These are phyloP conservation scores for Salix dunnii DNA, from an alignment of 345 rosid genomes.

Conservation along the genomic window DNA sequence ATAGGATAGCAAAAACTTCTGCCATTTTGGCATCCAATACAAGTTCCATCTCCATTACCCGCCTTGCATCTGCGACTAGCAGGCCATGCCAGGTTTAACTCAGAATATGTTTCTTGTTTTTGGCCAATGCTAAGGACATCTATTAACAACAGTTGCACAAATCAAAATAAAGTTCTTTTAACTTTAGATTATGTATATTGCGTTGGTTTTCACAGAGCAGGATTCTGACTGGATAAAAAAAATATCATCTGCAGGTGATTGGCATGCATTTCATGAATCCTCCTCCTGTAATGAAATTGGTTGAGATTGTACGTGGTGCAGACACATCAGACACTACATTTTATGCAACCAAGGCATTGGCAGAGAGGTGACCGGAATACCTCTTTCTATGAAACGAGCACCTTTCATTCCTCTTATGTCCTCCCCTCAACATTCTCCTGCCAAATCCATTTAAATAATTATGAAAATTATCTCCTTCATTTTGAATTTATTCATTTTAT, in stretches of 20 bases:
- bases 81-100: slow-evolving; percentile 65
- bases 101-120: slow-evolving; percentile 3
- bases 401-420: background rate
- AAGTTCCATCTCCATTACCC: slow-evolving; percentile 87
- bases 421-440: background rate
- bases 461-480: background rate
- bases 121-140: background rate
- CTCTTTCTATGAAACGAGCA: background rate
- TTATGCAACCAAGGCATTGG: slow-evolving; percentile 53
- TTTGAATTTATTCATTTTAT: background rate
- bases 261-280: slow-evolving; percentile 99
- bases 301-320: slow-evolving; percentile 84
- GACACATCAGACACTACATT: slow-evolving; percentile 81
- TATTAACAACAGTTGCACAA: background rate
- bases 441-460: background rate
- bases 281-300: slow-evolving; percentile 91
- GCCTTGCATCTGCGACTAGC: slow-evolving; percentile 67
- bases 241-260: slow-evolving; percentile 48
- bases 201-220: too few relatives aligned
- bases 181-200: too few relatives aligned
- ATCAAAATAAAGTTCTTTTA: background rate
- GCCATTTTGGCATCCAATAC: slow-evolving; percentile 87
- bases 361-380: slow-evolving; percentile 53
- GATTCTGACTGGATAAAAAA: slow-evolving; percentile 10
- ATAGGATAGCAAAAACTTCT: slow-evolving; percentile 54